Evolutionary conservation across 495 filamentous ascomycete species (phyloP).

Genomic region (Tuber borchii): DNA sequence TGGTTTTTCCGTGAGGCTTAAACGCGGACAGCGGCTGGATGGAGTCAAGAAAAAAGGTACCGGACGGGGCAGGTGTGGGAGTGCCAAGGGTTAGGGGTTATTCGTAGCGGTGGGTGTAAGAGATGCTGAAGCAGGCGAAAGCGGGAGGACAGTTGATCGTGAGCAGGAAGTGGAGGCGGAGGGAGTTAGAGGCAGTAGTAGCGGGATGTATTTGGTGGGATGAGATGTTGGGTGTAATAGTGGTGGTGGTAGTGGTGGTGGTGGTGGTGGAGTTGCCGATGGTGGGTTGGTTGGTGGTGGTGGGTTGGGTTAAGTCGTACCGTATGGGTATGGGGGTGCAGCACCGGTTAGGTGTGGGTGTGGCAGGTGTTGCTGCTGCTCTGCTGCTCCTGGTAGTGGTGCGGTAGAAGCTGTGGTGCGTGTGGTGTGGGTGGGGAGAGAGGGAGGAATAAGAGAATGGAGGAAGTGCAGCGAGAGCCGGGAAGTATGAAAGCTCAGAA

Average conservation of each 20-base stretch:
- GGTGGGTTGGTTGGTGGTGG: conserved; percentile 2
- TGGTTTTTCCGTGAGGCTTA: conserved; percentile 37
- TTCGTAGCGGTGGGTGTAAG: conserved; percentile 14
- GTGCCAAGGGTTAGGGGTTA: conserved; percentile 33
- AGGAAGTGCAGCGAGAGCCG: conserved; percentile 4
- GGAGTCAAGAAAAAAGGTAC: conserved; percentile 21
- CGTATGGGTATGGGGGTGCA: conserved; percentile 5
- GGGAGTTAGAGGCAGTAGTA: conserved; percentile 12
- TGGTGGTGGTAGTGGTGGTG: not conserved
- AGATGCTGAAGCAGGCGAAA: conserved; percentile 7
- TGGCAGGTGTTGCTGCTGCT: conserved; percentile 7
- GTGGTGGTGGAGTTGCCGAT: conserved; percentile 4
- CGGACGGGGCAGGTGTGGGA: conserved; percentile 23
- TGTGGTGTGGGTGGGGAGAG: conserved; percentile 3
- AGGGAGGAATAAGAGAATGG: conserved; percentile 8
- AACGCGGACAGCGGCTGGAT: conserved; percentile 36
- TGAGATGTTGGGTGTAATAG: not conserved
- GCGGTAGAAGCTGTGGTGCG: conserved; percentile 10
- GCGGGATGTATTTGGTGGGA: conserved; percentile 15
- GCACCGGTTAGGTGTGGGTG: conserved; percentile 6
- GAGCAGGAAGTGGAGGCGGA: not conserved
- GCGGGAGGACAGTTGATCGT: conserved; percentile 1
- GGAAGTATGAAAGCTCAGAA: not conserved
- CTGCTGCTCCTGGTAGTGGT: not conserved
- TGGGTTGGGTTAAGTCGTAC: conserved; percentile 8